Base-by-base conservation (phyloP, 2,329 filamentous ascomycete genomes). In the Neodidymelliopsis sp. region DNA sequence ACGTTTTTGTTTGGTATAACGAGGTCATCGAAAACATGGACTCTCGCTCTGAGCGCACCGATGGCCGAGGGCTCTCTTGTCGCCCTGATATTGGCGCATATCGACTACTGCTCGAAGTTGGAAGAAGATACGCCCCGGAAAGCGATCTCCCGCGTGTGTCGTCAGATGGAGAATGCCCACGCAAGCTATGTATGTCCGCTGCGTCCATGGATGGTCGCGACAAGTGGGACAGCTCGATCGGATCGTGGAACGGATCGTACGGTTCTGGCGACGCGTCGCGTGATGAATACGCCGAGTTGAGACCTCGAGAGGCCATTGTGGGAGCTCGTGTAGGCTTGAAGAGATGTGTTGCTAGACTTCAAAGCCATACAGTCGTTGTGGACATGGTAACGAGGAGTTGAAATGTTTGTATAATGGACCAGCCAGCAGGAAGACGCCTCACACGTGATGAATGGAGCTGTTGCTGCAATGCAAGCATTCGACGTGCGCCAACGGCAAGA, bases 201-300 rank as follows among this genome's bases (percentile, higher is more conserved):
- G 35, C 31, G 20, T 58, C 56, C 2, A 44, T 13, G 1, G 55
- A 57, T 8, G 50, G 49, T 33, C 44, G 54, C 8, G 55, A 39
- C 10, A 65, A 23, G 39, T 55, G 51, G 15, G 61, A 56, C 56
- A 71, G 62, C 37, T 70, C 65, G 36, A 71, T 60, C n/a, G 58
- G 60, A 25, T 71, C 65, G 37, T 55, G 25, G 9, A 57, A 61
- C 25, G 62, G 40, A 19, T 58, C 59, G 44, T 66, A 65, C 2
- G 66, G 63, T 48, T 63, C 58, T 23, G 66, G 64, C 5, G 69
- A 71, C 9, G 48, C 36, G 12, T 60, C 54, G 36, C 58, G 59
- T 20, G 65, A 67, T 15, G 60, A 65, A 36, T 54, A 52, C 11
- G 53, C 35, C 7, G 60, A 63, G 4, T 22, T 54, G 10, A 41